phyloP scores from a whole-genome alignment of 805 yeast genomes.

The Ogataea ganodermae region DNA sequence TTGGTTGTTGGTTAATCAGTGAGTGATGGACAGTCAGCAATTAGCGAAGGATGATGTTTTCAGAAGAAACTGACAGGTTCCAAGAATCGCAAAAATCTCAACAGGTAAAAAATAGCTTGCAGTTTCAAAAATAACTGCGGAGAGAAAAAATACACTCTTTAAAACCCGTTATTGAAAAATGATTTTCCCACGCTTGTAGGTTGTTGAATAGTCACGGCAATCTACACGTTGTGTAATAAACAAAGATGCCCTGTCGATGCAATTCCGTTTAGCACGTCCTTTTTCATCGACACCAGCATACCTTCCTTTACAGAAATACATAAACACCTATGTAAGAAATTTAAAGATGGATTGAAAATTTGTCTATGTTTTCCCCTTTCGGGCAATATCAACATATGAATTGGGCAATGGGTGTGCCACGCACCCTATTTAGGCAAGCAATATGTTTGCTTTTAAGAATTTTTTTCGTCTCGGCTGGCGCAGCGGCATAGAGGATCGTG shows the following conservation, averaged over 20 bases:
- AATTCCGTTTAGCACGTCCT: not conserved
- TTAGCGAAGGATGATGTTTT: not conserved
- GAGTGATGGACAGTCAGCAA: not conserved
- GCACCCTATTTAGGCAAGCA: constrained; percentile 2
- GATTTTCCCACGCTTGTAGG: not conserved
- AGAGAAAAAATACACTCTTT: constrained; percentile 3
- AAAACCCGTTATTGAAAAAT: not conserved
- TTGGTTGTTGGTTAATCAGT: not conserved
- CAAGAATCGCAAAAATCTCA: not conserved
- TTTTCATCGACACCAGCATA: not conserved
- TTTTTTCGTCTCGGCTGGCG: constrained; percentile 4
- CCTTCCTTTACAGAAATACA: not conserved
- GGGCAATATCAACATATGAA: constrained; percentile 8
- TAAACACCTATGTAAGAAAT: constrained; percentile 1
- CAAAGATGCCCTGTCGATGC: not conserved
- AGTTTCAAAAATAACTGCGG: constrained; percentile 5
- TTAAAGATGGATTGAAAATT: not conserved
- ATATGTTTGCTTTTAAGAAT: constrained; percentile 3
- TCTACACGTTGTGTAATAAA: not conserved
- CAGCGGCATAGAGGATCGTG: constrained; percentile 3
- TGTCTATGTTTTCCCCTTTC: constrained; percentile 1
- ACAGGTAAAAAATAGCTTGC: not conserved
- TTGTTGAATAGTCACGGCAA: not conserved
- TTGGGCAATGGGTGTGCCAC: constrained; percentile 8
- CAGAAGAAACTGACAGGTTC: constrained; percentile 2